Conservation (phyloP, 371 early-diverging fungal species). For the Funneliformis caledonium region DNA sequence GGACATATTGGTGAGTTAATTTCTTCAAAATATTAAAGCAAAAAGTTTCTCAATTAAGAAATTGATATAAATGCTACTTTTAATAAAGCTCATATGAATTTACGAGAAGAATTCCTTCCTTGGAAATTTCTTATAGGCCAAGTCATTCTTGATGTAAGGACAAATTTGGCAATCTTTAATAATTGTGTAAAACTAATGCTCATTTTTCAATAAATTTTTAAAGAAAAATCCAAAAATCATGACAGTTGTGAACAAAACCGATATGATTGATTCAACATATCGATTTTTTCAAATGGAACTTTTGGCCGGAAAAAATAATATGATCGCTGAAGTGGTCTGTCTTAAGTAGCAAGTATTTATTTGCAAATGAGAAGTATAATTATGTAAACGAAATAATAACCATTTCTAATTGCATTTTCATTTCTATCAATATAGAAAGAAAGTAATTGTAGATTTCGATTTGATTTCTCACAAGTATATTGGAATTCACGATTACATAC, state of each 20-base stretch:
- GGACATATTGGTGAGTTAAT: constrained; percentile 88
- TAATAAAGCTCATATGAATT: constrained; percentile 88
- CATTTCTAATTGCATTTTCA: background rate
- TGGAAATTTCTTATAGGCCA: constrained; percentile 93
- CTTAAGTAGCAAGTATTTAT: constrained; percentile 2
- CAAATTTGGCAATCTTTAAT: background rate
- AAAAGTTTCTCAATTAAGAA: background rate
- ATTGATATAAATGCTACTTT: background rate
- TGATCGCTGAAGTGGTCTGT: constrained; percentile 85
- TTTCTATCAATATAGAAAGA: constrained; percentile 67
- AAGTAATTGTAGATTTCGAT: constrained; percentile 87
- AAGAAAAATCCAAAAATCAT: constrained; percentile 89
- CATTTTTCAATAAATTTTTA: background rate
- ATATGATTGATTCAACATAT: constrained; percentile 93
- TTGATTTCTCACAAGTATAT: constrained; percentile 98
- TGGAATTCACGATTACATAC: constrained; percentile 99
- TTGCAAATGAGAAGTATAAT: background rate
- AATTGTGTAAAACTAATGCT: background rate
- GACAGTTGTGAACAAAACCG: constrained; percentile 96
- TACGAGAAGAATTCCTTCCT: constrained; percentile 86
- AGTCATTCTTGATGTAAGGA: constrained; percentile 88
- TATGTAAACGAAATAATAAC: constrained; percentile 1
- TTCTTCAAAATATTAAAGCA: background rate
- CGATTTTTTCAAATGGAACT: constrained; percentile 97
- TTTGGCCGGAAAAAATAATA: constrained; percentile 86